These are phyloP conservation scores for Phyllosticta ampelicida DNA, from an alignment of 2,329 filamentous ascomycete species.

Conservation along the genomic window DNA sequence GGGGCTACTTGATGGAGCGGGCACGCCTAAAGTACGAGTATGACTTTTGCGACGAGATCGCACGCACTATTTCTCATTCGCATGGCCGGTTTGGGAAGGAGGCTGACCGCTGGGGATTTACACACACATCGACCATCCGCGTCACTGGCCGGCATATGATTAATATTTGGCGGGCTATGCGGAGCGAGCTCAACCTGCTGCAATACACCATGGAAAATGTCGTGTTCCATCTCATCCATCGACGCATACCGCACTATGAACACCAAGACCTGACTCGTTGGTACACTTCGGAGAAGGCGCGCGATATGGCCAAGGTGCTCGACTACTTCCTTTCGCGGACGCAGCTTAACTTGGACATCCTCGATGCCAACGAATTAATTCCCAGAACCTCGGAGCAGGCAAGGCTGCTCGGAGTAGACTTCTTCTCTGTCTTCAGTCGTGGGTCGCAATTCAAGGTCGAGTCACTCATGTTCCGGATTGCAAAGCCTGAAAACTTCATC, in stretches of 20 bases:
- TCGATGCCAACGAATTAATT: conserved; percentile 83
- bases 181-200: conserved; percentile 77
- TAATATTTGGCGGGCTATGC: conserved; percentile 95
- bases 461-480: conserved; percentile 96
- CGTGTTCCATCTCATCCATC: conserved; percentile 79
- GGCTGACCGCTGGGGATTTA: conserved; percentile 84
- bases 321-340: conserved; percentile 68
- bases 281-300: conserved; percentile 59
- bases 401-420: conserved; percentile 83
- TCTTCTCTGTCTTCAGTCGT: conserved; percentile 89
- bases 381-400: conserved; percentile 89
- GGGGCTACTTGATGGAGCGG: conserved; percentile 91
- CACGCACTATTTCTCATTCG: conserved; percentile 73
- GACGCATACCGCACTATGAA: conserved; percentile 77
- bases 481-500: conserved; percentile 90
- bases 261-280: conserved; percentile 70
- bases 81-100: conserved; percentile 79
- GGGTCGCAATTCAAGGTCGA: conserved; percentile 98
- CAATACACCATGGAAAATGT: conserved; percentile 98
- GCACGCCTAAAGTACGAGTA: conserved; percentile 79
- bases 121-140: conserved; percentile 79
- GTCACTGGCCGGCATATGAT: conserved; percentile 95
- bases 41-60: conserved; percentile 83
- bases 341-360: conserved; percentile 75
- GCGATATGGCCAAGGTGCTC: conserved; percentile 63